Percentiles rank a stretch among this genome's conserved stretches.
phyloP scores from a whole-genome alignment of 139 green algal species.

The Ettlia oleoabundans region DNA sequence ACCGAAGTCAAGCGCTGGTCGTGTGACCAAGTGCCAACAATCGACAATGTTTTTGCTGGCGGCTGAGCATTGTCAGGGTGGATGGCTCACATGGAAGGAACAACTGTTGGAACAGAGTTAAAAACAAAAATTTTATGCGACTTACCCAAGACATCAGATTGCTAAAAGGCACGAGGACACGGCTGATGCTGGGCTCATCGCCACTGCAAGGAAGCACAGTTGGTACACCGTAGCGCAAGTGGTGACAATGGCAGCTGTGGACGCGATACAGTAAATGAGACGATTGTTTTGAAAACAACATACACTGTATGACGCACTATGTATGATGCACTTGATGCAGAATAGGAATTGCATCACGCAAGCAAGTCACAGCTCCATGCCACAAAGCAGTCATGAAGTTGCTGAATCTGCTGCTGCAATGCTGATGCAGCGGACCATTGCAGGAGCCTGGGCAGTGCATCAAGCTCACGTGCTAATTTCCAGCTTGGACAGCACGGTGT shows the following conservation, averaged over 20 bases:
- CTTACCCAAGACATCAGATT: constrained; percentile 39
- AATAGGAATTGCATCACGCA: background rate
- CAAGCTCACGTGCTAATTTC: background rate
- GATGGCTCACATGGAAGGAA: background rate
- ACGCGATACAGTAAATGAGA: too few relatives aligned
- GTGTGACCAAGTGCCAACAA: too few relatives aligned
- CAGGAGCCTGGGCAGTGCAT: background rate
- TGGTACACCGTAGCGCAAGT: background rate
- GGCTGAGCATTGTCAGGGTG: too few relatives aligned
- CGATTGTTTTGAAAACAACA: background rate
- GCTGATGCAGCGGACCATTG: background rate
- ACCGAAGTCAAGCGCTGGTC: too few relatives aligned
- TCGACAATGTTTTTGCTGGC: too few relatives aligned
- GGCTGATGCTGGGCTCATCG: background rate
- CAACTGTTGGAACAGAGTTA: too few relatives aligned
- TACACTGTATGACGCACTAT: background rate
- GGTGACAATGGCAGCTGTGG: too few relatives aligned
- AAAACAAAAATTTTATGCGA: background rate
- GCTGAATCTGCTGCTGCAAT: too few relatives aligned
- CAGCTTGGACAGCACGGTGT: background rate
- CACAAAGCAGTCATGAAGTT: too few relatives aligned
- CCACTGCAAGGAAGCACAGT: background rate
- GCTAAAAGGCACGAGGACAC: constrained; percentile 30
- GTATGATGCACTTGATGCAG: background rate
- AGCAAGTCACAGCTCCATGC: too few relatives aligned